Evolutionary conservation across 176 grass and related monocot genomes (phyloP).

Genomic region (Luzula sylvatica): DNA sequence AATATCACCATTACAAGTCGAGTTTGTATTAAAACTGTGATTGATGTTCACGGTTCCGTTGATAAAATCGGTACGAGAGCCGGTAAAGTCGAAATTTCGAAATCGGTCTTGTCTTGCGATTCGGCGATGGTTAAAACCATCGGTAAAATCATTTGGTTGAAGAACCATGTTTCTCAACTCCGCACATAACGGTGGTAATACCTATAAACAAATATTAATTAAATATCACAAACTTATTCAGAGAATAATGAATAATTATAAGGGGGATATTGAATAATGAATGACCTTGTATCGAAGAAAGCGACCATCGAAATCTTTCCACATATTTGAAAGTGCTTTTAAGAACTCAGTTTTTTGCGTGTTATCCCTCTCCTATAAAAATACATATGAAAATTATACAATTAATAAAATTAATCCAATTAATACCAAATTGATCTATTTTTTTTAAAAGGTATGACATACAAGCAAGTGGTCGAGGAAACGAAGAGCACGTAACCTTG

Average conservation of each 20-base stretch:
- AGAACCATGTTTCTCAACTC: slow-evolving; percentile 91
- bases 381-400: slow-evolving; percentile 1
- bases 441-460: no score
- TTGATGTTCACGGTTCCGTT: no score
- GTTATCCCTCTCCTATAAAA: slow-evolving; percentile 93
- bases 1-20: no score
- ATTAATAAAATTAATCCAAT: no score
- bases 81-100: slow-evolving; percentile 91
- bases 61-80: slow-evolving; percentile 89
- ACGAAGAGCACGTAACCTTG: slow-evolving; percentile 95
- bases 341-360: slow-evolving; percentile 99
- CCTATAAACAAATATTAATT: slow-evolving; percentile 43
- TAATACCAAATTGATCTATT: no score
- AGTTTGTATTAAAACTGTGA: no score
- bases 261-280: no score
- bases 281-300: slow-evolving; percentile 90
- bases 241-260: background rate
- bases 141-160: slow-evolving; percentile 98
- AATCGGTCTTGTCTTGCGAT: slow-evolving; percentile 95
- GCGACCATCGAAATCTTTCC: slow-evolving; percentile 96
- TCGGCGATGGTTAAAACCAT: slow-evolving; percentile 98
- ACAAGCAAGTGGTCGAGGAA: slow-evolving; percentile 99
- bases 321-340: slow-evolving; percentile 96
- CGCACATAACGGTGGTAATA: slow-evolving; percentile 96
- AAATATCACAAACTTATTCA: slow-evolving; percentile 4